These are phyloP conservation scores for Thalassiosira hispida DNA, from an alignment of 352 stramenopile genomes.

Conservation along the genomic window DNA sequence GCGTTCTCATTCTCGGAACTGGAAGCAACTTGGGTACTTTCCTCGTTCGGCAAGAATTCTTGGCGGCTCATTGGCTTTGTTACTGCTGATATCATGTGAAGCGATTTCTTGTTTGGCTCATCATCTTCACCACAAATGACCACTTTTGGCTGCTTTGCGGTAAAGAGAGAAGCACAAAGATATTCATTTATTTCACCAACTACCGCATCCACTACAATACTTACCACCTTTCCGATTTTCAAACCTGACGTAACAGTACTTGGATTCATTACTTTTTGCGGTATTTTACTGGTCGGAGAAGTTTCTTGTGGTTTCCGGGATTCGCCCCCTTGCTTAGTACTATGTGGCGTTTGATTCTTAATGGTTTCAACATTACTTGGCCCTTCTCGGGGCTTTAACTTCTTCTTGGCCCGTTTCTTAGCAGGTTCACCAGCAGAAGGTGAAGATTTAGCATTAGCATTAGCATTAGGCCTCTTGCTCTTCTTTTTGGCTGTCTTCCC, in stretches of 20 bases:
- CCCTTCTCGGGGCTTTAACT: neutral
- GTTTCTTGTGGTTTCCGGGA: neutral
- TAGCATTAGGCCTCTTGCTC: too few relatives aligned
- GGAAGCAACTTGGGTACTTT: neutral
- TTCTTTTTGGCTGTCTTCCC: too few relatives aligned
- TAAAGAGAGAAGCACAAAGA: constrained; percentile 22
- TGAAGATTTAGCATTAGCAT: too few relatives aligned
- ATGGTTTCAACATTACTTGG: neutral
- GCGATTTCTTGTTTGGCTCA: neutral
- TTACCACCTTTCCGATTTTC: constrained; percentile 17
- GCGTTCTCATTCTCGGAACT: neutral
- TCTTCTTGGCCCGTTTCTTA: constrained; percentile 8
- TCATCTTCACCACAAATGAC: constrained; percentile 1
- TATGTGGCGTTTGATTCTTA: neutral
- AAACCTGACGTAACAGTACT: neutral
- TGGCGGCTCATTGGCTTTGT: neutral
- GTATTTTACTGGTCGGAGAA: neutral
- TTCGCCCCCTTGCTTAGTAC: neutral
- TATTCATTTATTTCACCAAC: constrained; percentile 13
- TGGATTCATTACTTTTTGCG: neutral
- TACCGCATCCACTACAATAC: constrained; percentile 16
- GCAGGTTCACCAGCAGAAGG: too few relatives aligned
- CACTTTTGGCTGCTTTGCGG: neutral
- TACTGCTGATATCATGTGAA: neutral
- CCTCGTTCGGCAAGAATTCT: neutral